Evolutionary conservation across 257 asterid genomes (phyloP).

Genomic region (Solanum neorickii): DNA sequence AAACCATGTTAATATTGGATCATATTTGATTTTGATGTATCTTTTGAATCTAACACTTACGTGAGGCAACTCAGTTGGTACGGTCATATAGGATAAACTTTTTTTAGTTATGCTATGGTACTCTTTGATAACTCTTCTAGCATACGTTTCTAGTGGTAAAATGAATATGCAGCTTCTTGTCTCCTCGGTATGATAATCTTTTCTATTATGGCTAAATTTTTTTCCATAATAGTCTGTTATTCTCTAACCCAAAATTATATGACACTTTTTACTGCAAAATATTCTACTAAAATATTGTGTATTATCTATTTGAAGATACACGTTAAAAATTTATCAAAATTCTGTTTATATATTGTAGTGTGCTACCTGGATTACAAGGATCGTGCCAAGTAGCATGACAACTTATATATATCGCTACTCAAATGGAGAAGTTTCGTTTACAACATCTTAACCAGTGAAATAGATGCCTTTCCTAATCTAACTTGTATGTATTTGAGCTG

Average conservation of each 20-base stretch:
- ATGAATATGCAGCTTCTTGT: background rate
- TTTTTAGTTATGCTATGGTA: background rate
- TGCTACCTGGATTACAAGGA: constrained; percentile 95
- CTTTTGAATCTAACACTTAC: background rate
- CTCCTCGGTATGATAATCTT: background rate
- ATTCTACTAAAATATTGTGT: background rate
- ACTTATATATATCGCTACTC: constrained; percentile 90
- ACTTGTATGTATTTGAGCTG: background rate
- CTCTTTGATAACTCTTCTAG: background rate
- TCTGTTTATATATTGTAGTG: constrained; percentile 46
- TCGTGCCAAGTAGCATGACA: constrained; percentile 96
- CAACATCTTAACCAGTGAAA: constrained; percentile 48
- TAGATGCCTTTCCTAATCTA: constrained; percentile 40
- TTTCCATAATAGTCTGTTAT: background rate
- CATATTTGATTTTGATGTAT: no score
- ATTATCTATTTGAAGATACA: background rate
- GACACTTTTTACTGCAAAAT: background rate
- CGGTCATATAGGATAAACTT: background rate
- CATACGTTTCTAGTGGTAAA: background rate
- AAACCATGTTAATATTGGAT: no score
- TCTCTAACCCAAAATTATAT: background rate
- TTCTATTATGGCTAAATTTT: background rate
- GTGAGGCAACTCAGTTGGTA: background rate
- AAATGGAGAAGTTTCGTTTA: constrained; percentile 72
- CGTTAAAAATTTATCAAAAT: background rate